Evolutionary conservation across 345 rosid species (phyloP).

Genomic region (Citrus mangshanensis): DNA sequence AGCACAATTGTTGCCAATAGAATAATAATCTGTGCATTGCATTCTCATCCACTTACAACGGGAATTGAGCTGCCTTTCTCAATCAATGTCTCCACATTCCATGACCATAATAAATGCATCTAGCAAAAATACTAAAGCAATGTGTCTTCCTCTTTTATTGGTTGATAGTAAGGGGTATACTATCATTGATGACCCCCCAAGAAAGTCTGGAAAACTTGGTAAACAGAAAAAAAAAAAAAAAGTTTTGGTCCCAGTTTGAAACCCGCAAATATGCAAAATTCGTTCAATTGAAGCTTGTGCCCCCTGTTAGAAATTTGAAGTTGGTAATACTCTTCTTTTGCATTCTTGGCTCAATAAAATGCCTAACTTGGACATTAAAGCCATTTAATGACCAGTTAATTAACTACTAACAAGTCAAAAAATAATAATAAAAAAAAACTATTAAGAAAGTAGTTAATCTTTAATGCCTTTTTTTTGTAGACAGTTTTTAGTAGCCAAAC

Average conservation of each 20-base stretch:
- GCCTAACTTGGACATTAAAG: neutral
- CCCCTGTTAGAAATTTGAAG: neutral
- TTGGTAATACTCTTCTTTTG: neutral
- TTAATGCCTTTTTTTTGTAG: too few species aligned
- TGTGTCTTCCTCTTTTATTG: neutral
- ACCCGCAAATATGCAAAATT: neutral
- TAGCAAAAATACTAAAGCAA: neutral
- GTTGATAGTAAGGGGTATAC: neutral
- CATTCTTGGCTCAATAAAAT: neutral
- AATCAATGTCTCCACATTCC: slow-evolving; percentile 5
- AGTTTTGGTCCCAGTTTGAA: neutral
- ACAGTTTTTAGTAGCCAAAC: too few species aligned
- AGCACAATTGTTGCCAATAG: slow-evolving; percentile 7
- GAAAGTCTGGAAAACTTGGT: neutral
- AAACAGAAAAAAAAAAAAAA: too few species aligned
- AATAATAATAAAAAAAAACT: too few species aligned
- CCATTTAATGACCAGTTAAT: neutral
- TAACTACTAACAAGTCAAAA: neutral
- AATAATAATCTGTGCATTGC: slow-evolving; percentile 4
- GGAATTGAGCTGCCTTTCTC: neutral
- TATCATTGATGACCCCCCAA: neutral
- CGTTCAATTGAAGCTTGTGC: neutral
- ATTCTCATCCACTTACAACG: slow-evolving; percentile 27
- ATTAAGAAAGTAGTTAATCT: too few species aligned
- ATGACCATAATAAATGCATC: neutral